Percentiles rank a stretch among this genome's conserved stretches.
These are phyloP conservation scores for Epichloe hybrida DNA, from an alignment of 2,329 filamentous ascomycete genomes.

Conservation along the genomic window DNA sequence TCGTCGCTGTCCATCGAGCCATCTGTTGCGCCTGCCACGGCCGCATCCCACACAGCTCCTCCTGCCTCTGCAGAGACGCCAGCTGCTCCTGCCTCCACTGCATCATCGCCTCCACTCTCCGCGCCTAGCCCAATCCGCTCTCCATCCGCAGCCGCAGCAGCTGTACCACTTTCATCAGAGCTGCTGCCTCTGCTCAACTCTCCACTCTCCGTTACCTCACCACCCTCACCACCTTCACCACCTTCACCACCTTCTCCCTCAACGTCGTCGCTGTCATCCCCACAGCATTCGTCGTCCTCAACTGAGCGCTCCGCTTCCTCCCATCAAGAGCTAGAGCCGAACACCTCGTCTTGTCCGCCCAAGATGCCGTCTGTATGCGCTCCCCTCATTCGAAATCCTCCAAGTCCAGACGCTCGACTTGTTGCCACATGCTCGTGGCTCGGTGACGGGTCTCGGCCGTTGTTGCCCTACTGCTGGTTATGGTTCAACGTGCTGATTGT, in stretches of 20 bases:
- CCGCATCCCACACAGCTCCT: background rate
- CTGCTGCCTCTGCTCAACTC: conserved; percentile 29
- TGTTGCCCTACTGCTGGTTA: conserved; percentile 8
- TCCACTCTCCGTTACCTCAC: conserved; percentile 18
- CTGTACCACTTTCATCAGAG: conserved; percentile 11
- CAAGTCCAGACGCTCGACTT: conserved; percentile 1
- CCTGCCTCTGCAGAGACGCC: conserved; percentile 1
- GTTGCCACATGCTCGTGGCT: conserved; percentile 6
- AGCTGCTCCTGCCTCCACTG: conserved; percentile 11
- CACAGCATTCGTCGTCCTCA: conserved; percentile 13
- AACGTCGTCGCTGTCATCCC: conserved; percentile 17
- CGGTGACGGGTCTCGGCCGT: conserved; percentile 8
- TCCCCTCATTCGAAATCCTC: conserved; percentile 4
- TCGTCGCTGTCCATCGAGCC: background rate
- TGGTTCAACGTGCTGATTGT: conserved; percentile 10
- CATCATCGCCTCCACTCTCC: conserved; percentile 21
- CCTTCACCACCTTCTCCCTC: conserved; percentile 13
- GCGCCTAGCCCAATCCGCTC: conserved; percentile 3
- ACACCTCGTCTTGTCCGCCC: conserved; percentile 19
- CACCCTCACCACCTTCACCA: conserved; percentile 15
- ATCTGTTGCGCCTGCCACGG: background rate
- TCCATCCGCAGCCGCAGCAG: conserved; percentile 9
- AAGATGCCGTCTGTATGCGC: conserved; percentile 43
- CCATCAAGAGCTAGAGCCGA: conserved; percentile 14
- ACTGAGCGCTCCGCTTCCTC: conserved; percentile 14